A percentile compares a stretch with the other conserved stretches of the same genome.
phyloP scores from a whole-genome alignment of 352 stramenopile genomes.

The Phytopythium oedochilum region DNA sequence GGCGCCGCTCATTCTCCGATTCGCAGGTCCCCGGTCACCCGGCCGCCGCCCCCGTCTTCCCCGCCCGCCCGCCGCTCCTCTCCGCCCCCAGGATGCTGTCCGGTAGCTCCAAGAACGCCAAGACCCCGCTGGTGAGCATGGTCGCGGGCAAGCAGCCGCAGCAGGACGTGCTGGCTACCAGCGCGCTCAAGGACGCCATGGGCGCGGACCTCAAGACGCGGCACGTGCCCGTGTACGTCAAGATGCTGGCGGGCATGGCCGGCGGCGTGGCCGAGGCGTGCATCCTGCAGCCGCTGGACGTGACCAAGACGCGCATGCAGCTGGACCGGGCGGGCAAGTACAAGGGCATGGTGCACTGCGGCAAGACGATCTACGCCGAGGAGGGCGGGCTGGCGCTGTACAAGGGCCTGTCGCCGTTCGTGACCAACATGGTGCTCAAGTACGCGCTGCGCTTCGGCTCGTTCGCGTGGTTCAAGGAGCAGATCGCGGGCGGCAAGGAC shows the following conservation, averaged over 20 bases:
- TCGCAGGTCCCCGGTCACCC: conserved; percentile 14
- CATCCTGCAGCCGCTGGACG: conserved; percentile 76
- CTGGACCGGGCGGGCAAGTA: conserved; percentile 73
- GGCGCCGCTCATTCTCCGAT: conserved; percentile 35
- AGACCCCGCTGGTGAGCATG: conserved; percentile 21
- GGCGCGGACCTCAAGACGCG: conserved; percentile 68
- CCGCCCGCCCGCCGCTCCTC: not conserved
- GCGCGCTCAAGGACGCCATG: conserved; percentile 71
- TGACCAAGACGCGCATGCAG: conserved; percentile 86
- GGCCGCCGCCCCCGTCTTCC: conserved; percentile 8
- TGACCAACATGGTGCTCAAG: conserved; percentile 89
- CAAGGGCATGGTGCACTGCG: conserved; percentile 83
- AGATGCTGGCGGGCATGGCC: conserved; percentile 85
- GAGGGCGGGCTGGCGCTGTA: conserved; percentile 75
- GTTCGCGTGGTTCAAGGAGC: conserved; percentile 85
- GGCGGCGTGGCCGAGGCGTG: conserved; percentile 84
- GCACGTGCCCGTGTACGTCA: conserved; percentile 67
- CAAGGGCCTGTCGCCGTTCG: conserved; percentile 82
- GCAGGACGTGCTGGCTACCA: conserved; percentile 48
- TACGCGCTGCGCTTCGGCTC: conserved; percentile 86
- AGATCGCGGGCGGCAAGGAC: conserved; percentile 68
- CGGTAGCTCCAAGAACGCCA: conserved; percentile 8
- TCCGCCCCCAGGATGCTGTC: conserved; percentile 9
- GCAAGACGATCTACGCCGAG: conserved; percentile 73
- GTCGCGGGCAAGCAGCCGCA: conserved; percentile 8